Evolutionary conservation across 2,329 filamentous ascomycete species (phyloP), one percentile per base, ranked within the genome.

Genomic region (Colletotrichum tabaci): DNA sequence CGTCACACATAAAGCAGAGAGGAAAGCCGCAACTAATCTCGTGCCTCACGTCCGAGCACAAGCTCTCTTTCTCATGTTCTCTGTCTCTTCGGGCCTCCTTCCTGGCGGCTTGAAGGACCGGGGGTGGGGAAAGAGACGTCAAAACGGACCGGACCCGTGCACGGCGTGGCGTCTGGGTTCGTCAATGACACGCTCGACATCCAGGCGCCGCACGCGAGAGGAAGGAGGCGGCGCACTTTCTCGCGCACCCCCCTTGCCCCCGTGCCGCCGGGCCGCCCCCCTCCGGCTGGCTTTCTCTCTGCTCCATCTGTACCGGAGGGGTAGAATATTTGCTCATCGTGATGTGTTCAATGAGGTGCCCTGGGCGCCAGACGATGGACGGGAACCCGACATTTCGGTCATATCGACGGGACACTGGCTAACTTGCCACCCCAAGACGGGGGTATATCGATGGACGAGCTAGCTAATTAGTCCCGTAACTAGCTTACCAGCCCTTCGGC

Each of bases 101-200:
- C 9, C n/a, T 49, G 46, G 9, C n/a, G 13, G 18, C 9, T 18
- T 4, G 15, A 18, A 6, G 16, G 13, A 13, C 35, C 18, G 21
- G 23, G 21, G 35, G 13, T n/a, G 6, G 44, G 13, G 12, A 21
- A 21, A 44, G 38, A 12, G 13, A 57, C 38, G 55, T 57, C 55
- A 42, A 18, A 57, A 21, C 55, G 38, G 38, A 10, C 16, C 16
- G 55, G 38, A 57, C 38, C 38, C 38, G 55, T 57, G 55, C 55
- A 44, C 21, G 16, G n/a, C 12, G 55, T 57, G 38, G 55, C 55
- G 55, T 44, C 38, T 44, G 21, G 38, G 40, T 57, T 57, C n/a
- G 38, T 13, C 55, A 57, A 26, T 38, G 38, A 57, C 38, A 42
- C 18, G 9, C 42, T 26, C n/a, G 55, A 57, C 16, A 21, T 4